These are phyloP conservation scores for Castanea sativa DNA, from an alignment of 306 rosid species.

Conservation along the genomic window DNA sequence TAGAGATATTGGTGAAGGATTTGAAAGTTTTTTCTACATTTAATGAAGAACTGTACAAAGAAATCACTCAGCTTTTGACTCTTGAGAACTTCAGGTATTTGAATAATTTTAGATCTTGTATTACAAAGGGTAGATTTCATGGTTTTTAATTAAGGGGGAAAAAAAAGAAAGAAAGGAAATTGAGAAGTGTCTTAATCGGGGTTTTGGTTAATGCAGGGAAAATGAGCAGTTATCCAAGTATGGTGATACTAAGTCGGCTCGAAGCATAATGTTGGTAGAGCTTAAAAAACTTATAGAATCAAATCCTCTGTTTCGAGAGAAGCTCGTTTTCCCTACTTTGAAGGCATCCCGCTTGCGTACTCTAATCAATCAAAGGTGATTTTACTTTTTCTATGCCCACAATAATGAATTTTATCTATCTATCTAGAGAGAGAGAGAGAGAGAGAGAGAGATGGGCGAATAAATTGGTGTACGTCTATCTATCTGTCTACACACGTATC, in stretches of 20 bases:
- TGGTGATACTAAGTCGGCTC: slow-evolving; percentile 78
- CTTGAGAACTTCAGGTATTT: slow-evolving; percentile 76
- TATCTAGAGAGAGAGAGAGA: too few species aligned
- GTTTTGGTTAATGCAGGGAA: slow-evolving; percentile 52
- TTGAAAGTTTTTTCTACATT: slow-evolving; percentile 71
- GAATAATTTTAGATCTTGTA: background rate
- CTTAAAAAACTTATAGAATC: slow-evolving; percentile 80
- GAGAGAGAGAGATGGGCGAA: too few species aligned
- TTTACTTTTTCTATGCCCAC: background rate
- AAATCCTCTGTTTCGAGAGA: slow-evolving; percentile 75
- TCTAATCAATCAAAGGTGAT: slow-evolving; percentile 81
- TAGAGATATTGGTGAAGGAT: slow-evolving; percentile 73
- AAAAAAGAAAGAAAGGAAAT: background rate
- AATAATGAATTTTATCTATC: background rate
- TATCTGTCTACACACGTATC: too few species aligned
- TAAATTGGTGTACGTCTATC: too few species aligned
- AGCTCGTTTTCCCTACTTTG: slow-evolving; percentile 64
- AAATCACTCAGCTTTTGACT: slow-evolving; percentile 79
- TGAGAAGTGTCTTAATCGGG: background rate
- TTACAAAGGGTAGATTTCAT: background rate
- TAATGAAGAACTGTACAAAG: slow-evolving; percentile 78
- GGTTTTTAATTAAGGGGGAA: background rate
- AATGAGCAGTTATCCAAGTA: slow-evolving; percentile 82
- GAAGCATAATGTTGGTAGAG: slow-evolving; percentile 77
- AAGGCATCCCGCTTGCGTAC: slow-evolving; percentile 73